These are phyloP conservation scores for Fusarium xylarioides DNA, from an alignment of 2,329 filamentous ascomycete species.

Conservation along the genomic window DNA sequence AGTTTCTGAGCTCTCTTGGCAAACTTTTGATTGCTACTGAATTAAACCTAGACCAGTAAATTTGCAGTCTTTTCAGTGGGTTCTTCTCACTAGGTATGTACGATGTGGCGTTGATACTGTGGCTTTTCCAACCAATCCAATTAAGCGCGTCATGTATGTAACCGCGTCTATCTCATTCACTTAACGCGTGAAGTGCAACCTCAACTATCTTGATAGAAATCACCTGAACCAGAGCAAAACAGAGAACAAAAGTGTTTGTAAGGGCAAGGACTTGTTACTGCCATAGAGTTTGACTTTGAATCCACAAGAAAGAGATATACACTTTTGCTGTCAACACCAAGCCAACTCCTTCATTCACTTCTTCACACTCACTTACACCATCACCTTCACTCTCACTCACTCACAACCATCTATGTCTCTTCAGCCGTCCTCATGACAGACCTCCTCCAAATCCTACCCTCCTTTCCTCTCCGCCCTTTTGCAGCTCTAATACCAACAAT, in stretches of 20 bases:
- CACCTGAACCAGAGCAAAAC: neutral
- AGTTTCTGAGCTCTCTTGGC: neutral
- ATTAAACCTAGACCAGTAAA: neutral
- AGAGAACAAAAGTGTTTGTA: neutral
- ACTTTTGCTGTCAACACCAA: neutral
- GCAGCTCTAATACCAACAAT: conserved; percentile 80
- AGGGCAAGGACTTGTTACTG: neutral
- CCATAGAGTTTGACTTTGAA: neutral
- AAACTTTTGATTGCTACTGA: neutral
- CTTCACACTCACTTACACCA: conserved; percentile 23
- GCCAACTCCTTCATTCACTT: neutral
- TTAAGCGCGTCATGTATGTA: conserved; percentile 21
- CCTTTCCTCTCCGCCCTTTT: conserved; percentile 77
- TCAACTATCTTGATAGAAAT: neutral
- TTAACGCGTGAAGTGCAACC: conserved; percentile 19
- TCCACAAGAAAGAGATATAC: neutral
- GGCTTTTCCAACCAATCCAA: conserved; percentile 3
- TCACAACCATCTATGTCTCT: conserved; percentile 16
- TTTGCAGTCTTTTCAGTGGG: neutral
- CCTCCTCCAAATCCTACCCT: conserved; percentile 82
- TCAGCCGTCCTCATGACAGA: conserved; percentile 73
- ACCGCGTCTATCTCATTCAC: conserved; percentile 9
- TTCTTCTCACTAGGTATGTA: neutral
- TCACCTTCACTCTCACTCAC: neutral
- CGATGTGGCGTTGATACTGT: conserved; percentile 9